Conservation (phyloP, 148 eudicot genomes). For the Rhododendron simsii region DNA sequence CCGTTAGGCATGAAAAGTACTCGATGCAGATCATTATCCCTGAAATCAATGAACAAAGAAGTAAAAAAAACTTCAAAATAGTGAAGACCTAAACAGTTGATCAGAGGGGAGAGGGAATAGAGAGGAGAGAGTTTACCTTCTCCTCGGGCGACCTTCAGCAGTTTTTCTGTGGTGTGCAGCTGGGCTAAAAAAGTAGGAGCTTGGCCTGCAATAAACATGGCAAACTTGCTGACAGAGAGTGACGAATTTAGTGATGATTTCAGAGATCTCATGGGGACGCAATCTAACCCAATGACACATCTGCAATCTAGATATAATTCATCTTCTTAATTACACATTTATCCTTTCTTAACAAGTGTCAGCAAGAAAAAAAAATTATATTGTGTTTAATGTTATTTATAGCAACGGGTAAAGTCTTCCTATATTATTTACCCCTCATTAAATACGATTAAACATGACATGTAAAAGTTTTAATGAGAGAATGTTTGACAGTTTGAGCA, state of each 20-base stretch:
- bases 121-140: constrained; percentile 7
- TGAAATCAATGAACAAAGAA: constrained; percentile 26
- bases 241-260: background rate
- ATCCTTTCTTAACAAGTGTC: background rate
- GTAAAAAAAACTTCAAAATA: background rate
- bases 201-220: constrained; percentile 11
- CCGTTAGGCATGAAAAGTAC: constrained; percentile 92
- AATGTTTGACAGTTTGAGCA: no score
- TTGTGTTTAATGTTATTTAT: no score
- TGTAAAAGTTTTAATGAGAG: no score
- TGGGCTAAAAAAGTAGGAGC: background rate
- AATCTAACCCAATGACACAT: background rate
- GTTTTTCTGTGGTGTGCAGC: constrained; percentile 3
- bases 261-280: background rate
- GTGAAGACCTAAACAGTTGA: background rate
- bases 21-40: constrained; percentile 93
- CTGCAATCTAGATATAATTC: background rate
- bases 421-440: no score
- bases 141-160: constrained; percentile 10
- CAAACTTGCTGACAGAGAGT: constrained; percentile 8
- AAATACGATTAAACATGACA: no score
- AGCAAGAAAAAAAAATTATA: no score
- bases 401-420: no score
- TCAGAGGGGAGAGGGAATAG: background rate
- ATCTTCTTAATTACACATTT: background rate